Evolutionary conservation across 768 basidiomycete genomes (phyloP).

Genomic region (Mycena metata): DNA sequence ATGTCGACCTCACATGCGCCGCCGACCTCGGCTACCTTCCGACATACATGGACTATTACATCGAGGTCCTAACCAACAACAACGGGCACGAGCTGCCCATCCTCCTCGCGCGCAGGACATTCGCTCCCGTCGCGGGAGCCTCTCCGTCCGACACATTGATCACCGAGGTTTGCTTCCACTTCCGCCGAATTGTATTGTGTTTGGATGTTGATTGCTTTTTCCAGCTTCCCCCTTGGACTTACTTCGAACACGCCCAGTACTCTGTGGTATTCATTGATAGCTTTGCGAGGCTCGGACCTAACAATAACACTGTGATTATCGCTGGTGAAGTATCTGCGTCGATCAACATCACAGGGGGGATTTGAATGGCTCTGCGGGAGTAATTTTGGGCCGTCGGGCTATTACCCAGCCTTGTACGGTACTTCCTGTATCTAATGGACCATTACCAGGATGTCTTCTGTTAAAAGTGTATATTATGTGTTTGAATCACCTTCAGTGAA

Average conservation of each 20-base stretch:
- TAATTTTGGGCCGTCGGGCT: too few relatives aligned
- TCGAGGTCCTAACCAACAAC: slow-evolving; percentile 22
- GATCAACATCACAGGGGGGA: slow-evolving; percentile 2
- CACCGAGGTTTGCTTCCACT: not conserved
- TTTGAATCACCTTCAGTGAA: too few relatives aligned
- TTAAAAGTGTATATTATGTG: too few relatives aligned
- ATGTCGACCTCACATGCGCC: slow-evolving; percentile 9
- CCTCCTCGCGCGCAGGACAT: slow-evolving; percentile 9
- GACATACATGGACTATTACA: slow-evolving; percentile 25
- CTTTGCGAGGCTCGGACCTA: slow-evolving; percentile 9
- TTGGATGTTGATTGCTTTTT: not conserved
- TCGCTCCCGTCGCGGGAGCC: not conserved
- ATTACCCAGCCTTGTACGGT: too few relatives aligned
- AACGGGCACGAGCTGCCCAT: slow-evolving; percentile 22
- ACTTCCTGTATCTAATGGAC: too few relatives aligned
- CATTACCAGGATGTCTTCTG: too few relatives aligned
- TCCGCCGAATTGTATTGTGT: too few relatives aligned
- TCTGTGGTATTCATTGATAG: slow-evolving; percentile 16
- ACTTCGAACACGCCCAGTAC: slow-evolving; percentile 15
- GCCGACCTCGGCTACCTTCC: slow-evolving; percentile 7
- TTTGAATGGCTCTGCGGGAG: too few relatives aligned
- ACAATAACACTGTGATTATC: slow-evolving; percentile 17
- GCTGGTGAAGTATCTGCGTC: not conserved
- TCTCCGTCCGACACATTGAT: not conserved
- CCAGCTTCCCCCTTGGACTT: slow-evolving; percentile 12